Evolutionary conservation across 495 filamentous ascomycete species (phyloP), one percentile per base, ranked within the genome.

Genomic region (Parachaetomium inaequale): DNA sequence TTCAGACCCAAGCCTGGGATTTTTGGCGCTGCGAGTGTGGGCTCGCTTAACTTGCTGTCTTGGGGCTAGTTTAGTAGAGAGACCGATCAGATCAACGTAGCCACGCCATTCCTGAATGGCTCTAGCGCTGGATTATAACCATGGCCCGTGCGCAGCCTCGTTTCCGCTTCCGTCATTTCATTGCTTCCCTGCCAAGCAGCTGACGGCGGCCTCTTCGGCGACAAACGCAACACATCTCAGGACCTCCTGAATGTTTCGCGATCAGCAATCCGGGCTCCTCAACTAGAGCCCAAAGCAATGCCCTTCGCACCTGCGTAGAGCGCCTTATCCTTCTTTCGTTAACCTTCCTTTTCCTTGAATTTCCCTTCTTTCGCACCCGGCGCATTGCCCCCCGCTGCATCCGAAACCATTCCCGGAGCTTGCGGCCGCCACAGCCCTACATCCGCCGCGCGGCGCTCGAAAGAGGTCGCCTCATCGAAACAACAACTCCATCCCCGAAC

Each of bases 11-110:
- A 56, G 55, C 53, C 61, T 55, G 60, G 62, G 60, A 70, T 64
- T 71, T 69, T 66, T 67, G 65, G 58, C 56, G 63, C 52, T 55
- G 50, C 58, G 65, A 66, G 69, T 78, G 78, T 77, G 78, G 67
- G 70, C 72, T 79, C 76, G 78, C 74, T 68, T 78, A 76, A 72
- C 54, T 71, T 61, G 52, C 75, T 61, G 7, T 40, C 70, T 75
- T 28, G 7, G 67, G 71, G 38, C 61, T 78, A 76, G 72, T 38
- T 58, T 31, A 17, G 23, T 11, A 31, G 38, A 15, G 5, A 15
- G 3, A 15, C 31, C 36, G 15, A n/a, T 36, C 32, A n/a, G 55
- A 63, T 28, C 34, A 64, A 42, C 40, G n/a, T 23, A 4, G 52
- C 25, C 23, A 45, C 32, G 21, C 14, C 45, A 29, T 15, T 28